Evolutionary conservation across 495 filamentous ascomycete species (phyloP).

Genomic region (Aspergillus hancockii): DNA sequence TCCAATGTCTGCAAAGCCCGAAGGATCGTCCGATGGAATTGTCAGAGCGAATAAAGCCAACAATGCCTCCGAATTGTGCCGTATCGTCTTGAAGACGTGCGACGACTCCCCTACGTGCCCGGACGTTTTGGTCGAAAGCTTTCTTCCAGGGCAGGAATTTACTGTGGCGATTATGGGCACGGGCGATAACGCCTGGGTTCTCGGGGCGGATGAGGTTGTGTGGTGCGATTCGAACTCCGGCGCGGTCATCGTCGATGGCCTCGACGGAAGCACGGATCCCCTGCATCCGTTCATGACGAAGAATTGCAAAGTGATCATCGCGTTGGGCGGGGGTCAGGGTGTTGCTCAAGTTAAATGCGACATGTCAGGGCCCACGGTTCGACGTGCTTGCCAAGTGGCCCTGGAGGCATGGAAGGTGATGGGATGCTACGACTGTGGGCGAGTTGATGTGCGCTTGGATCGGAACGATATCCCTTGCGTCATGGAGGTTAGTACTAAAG

Average conservation of each 20-base stretch:
- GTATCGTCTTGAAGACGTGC: not conserved
- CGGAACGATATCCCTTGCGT: not conserved
- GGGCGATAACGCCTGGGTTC: slow-evolving; percentile 7
- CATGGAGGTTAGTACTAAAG: slow-evolving; percentile 12
- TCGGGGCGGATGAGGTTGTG: slow-evolving; percentile 6
- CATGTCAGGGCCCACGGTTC: slow-evolving; percentile 4
- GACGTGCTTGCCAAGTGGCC: slow-evolving; percentile 7
- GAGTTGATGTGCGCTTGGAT: slow-evolving; percentile 15
- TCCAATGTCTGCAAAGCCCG: slow-evolving; percentile 12
- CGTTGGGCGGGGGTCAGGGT: not conserved
- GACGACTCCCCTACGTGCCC: not conserved
- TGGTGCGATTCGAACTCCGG: slow-evolving; percentile 2
- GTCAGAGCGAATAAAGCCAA: slow-evolving; percentile 2
- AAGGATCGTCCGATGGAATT: slow-evolving; percentile 11
- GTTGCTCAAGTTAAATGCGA: not conserved
- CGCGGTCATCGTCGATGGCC: not conserved
- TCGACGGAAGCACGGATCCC: not conserved
- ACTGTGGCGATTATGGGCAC: slow-evolving; percentile 12
- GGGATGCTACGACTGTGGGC: slow-evolving; percentile 11
- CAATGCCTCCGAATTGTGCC: not conserved
- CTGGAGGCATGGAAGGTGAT: slow-evolving; percentile 9
- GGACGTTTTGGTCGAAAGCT: slow-evolving; percentile 7
- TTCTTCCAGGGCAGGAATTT: slow-evolving; percentile 8
- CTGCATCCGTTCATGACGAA: slow-evolving; percentile 4
- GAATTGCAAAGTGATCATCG: slow-evolving; percentile 6